phyloP scores from a whole-genome alignment of 1,284 basidiomycete genomes.

The Lentinula novae-zelandiae region DNA sequence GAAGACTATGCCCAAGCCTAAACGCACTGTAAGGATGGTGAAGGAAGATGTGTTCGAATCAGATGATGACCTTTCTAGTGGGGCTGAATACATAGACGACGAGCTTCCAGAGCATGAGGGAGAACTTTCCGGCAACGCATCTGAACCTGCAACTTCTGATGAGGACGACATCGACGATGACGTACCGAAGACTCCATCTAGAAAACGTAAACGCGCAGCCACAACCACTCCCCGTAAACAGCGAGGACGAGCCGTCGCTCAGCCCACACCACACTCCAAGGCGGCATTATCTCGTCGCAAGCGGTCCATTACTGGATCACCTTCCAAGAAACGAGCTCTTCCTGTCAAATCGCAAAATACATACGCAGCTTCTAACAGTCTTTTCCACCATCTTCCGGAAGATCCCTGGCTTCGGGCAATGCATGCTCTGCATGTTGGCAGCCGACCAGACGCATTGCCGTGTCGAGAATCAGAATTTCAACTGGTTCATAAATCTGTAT shows the following conservation, averaged over 20 bases:
- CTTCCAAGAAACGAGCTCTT: constrained; percentile 25
- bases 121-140: neutral
- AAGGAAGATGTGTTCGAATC: neutral
- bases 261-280: constrained; percentile 69
- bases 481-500: constrained; percentile 74
- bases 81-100: neutral
- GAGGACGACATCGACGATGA: constrained; percentile 18
- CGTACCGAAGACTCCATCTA: constrained; percentile 16
- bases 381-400: constrained; percentile 46
- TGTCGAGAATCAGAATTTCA: constrained; percentile 89
- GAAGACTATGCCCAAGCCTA: neutral
- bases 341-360: constrained; percentile 32
- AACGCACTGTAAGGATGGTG: neutral
- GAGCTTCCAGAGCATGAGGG: neutral
- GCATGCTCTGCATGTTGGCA: constrained; percentile 90
- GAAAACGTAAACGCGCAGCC: constrained; percentile 20
- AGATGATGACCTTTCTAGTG: neutral
- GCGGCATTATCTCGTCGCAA: constrained; percentile 43
- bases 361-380: constrained; percentile 30
- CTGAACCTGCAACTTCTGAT: constrained; percentile 1
- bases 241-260: constrained; percentile 33
- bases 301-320: constrained; percentile 27
- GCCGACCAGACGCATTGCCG: constrained; percentile 86
- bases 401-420: constrained; percentile 85
- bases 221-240: constrained; percentile 26